Evolutionary conservation across 148 eudicot species (phyloP).

Genomic region (Rhododendron molle): DNA sequence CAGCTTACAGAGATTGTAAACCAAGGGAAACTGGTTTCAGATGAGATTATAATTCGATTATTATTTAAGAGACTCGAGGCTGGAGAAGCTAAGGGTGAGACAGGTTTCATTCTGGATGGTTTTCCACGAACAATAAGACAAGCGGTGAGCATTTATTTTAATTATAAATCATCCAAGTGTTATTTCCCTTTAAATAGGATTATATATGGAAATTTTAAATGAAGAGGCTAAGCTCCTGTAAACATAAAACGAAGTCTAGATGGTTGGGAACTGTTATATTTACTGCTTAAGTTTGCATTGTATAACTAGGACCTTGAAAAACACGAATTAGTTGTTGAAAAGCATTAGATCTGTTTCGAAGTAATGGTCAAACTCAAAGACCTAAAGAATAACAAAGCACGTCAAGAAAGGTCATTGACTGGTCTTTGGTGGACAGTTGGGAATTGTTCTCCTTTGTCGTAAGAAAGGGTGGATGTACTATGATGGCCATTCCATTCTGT

Average conservation of each 20-base stretch:
- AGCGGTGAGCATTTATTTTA: conserved; percentile 55
- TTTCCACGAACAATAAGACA: conserved; percentile 97
- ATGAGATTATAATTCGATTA: conserved; percentile 77
- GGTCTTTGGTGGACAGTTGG: neutral
- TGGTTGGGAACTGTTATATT: neutral
- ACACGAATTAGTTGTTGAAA: neutral
- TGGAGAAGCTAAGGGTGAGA: conserved; percentile 86
- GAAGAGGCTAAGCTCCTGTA: neutral
- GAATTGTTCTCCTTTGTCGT: neutral
- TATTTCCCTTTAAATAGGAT: neutral
- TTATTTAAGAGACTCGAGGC: conserved; percentile 90
- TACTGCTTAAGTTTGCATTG: neutral
- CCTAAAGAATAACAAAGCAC: neutral
- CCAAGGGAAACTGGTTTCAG: conserved; percentile 92
- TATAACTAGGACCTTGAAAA: neutral
- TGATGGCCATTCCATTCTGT: neutral
- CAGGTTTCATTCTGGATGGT: conserved; percentile 96
- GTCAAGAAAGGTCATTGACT: neutral
- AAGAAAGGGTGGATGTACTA: neutral
- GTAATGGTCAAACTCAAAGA: neutral
- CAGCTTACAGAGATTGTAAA: conserved; percentile 94
- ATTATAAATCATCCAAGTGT: neutral
- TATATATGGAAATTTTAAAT: neutral
- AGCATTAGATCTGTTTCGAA: neutral
- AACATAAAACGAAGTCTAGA: neutral